Base-by-base conservation (phyloP, 2,329 filamentous ascomycete species). In the Penicillium sp. region DNA sequence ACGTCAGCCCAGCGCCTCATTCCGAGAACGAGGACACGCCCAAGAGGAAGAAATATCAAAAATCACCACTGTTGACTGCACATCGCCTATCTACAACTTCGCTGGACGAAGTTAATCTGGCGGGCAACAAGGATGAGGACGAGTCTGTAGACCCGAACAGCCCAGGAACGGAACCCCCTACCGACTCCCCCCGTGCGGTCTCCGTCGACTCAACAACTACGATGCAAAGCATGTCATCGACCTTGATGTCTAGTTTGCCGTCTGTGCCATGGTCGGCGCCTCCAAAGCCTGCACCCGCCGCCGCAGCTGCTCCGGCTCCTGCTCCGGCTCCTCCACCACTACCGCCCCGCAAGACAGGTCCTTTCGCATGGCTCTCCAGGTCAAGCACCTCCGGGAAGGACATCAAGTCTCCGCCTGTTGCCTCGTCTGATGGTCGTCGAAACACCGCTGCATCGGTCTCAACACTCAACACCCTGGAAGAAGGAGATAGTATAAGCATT, bases 361-460 rank as follows among this genome's bases (percentile, higher is more conserved):
- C 89, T n/a, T 95, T 96, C 65, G 84, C 90, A 40, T 93, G 90
- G 86, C 81, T 95, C 40, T 90, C 90, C 30, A 80, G 90, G 63
- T 83, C 84, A 23, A 74, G 72, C 26, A 71, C 73, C 11, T 79
- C 81, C 35, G 56, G 47, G 16, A 82, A 81, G 68, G 83, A 82
- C 52, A 70, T 77, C 43, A 80, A 83, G 52, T 81, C 85, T 12
- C 81, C 83, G 5, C 81, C 87, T 18, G 67, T 81, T 59, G 75
- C 81, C 30, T 61, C 67, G 33, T 63, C 69, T 24, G 70, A 73
- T 23, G 74, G 74, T 42, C 77, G 87, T 64, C 81, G 90, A 68
- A 90, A 93, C 66, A 96, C 91, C 0, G 85, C 84, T 51, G 90
- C 90, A 64, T 95, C 91, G 0, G 80, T 92, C 52, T 86, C 87